Percentiles rank a stretch among this genome's conserved stretches.
phyloP scores from a whole-genome alignment of 2,329 filamentous ascomycete species.

The Fusarium haematococcum region DNA sequence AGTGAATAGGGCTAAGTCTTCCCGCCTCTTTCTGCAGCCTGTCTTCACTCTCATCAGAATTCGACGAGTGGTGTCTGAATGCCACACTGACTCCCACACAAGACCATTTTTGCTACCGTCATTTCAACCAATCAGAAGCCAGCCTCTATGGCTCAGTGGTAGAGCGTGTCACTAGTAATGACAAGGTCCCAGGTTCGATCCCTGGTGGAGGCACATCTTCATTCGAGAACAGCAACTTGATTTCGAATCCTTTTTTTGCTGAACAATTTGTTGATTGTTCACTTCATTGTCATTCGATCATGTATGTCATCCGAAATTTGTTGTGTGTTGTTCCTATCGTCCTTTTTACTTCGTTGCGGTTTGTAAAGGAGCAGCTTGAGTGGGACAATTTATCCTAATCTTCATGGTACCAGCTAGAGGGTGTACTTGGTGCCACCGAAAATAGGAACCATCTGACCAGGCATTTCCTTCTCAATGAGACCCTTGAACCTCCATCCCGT shows the following conservation, averaged over 20 bases:
- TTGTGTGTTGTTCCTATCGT: background rate
- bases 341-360: background rate
- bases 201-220: background rate
- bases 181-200: slow-evolving; percentile 5
- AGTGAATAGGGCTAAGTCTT: background rate
- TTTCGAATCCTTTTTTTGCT: background rate
- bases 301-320: no score
- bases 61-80: background rate
- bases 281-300: background rate
- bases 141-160: slow-evolving; percentile 2
- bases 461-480: slow-evolving; percentile 55
- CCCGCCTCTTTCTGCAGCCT: background rate
- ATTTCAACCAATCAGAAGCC: background rate
- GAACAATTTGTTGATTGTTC: background rate
- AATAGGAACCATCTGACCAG: slow-evolving; percentile 60
- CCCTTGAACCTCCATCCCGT: slow-evolving; percentile 66
- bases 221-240: background rate
- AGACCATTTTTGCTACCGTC: background rate
- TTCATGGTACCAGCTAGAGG: background rate
- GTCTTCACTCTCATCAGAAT: background rate
- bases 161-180: slow-evolving; percentile 7
- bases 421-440: slow-evolving; percentile 60
- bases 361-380: background rate
- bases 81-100: background rate
- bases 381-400: background rate